Evolutionary conservation across 176 grass and related monocot species (phyloP).

Genomic region (Microstegium vimineum): DNA sequence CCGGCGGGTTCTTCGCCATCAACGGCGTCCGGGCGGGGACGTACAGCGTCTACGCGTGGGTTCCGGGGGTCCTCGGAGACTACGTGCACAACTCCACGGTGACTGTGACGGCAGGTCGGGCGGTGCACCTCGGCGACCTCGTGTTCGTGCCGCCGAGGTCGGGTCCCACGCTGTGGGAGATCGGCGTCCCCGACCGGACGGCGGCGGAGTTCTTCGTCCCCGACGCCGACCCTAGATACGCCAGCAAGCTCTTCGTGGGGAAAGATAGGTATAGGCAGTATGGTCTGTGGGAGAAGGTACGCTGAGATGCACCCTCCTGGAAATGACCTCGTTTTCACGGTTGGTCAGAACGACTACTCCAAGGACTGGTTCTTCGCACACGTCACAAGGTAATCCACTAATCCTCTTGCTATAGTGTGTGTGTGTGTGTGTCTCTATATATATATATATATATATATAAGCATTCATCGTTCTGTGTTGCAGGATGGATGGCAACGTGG

Average conservation of each 20-base stretch:
- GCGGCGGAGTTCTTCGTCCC: slow-evolving; percentile 74
- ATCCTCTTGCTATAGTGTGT: no score
- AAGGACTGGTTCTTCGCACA: slow-evolving; percentile 90
- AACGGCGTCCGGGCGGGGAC: slow-evolving; percentile 38
- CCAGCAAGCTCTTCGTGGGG: slow-evolving; percentile 33
- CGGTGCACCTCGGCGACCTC: slow-evolving; percentile 28
- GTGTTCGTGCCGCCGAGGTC: slow-evolving; percentile 58
- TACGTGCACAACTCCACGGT: slow-evolving; percentile 39
- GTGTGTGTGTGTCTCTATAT: no score
- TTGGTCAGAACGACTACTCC: slow-evolving; percentile 46
- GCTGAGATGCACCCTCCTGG: slow-evolving; percentile 43
- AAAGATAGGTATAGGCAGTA: slow-evolving; percentile 60
- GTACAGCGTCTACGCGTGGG: slow-evolving; percentile 72
- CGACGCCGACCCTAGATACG: slow-evolving; percentile 39
- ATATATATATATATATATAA: no score
- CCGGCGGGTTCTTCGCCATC: slow-evolving; percentile 57
- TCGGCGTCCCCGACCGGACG: slow-evolving; percentile 64
- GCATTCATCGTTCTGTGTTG: no score
- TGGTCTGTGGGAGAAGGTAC: slow-evolving; percentile 85
- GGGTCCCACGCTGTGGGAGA: slow-evolving; percentile 75
- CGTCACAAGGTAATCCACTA: slow-evolving; percentile 71
- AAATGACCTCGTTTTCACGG: slow-evolving; percentile 39
- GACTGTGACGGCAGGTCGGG: slow-evolving; percentile 26
- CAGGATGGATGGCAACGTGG: slow-evolving; percentile 19
- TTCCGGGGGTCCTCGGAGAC: slow-evolving; percentile 58